These are phyloP conservation scores for Nowakowskiella sp. DNA, from an alignment of 192 early-diverging fungal species.

Conservation along the genomic window DNA sequence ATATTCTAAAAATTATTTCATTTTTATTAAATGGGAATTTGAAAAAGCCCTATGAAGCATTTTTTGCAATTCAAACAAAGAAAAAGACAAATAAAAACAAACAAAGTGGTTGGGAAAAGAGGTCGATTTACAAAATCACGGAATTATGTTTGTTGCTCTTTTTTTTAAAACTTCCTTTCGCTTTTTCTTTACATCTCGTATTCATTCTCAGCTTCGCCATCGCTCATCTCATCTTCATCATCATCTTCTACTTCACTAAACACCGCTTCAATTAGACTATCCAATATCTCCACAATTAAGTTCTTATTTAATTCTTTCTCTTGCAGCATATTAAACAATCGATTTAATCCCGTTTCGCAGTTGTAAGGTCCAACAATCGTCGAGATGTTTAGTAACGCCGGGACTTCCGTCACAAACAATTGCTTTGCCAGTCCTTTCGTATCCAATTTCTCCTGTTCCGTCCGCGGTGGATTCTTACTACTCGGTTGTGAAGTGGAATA, in stretches of 20 bases:
- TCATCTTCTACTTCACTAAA: slow-evolving; percentile 5
- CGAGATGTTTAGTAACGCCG: slow-evolving; percentile 19
- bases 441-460: slow-evolving; percentile 21
- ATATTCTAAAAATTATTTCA: too few relatives aligned
- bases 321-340: slow-evolving; percentile 38
- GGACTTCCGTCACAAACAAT: slow-evolving; percentile 14
- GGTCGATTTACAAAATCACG: too few relatives aligned
- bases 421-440: slow-evolving; percentile 23
- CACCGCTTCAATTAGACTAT: slow-evolving; percentile 22
- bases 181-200: too few relatives aligned
- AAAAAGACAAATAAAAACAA: too few relatives aligned
- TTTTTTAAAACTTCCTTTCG: too few relatives aligned
- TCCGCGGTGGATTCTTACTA: slow-evolving; percentile 8
- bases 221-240: too few relatives aligned
- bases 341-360: slow-evolving; percentile 18
- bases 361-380: slow-evolving; percentile 25
- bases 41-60: too few relatives aligned
- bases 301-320: slow-evolving; percentile 18
- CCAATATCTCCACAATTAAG: slow-evolving; percentile 18
- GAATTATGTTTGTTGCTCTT: too few relatives aligned
- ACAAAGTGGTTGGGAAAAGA: too few relatives aligned
- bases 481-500: neutral
- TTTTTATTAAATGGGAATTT: too few relatives aligned
- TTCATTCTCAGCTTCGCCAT: too few relatives aligned
- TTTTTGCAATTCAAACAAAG: too few relatives aligned